A percentile compares a stretch with the other conserved stretches of the same genome.
Conservation (phyloP, 1,139 yeast species). For the Pneumocystis jirovecii region DNA sequence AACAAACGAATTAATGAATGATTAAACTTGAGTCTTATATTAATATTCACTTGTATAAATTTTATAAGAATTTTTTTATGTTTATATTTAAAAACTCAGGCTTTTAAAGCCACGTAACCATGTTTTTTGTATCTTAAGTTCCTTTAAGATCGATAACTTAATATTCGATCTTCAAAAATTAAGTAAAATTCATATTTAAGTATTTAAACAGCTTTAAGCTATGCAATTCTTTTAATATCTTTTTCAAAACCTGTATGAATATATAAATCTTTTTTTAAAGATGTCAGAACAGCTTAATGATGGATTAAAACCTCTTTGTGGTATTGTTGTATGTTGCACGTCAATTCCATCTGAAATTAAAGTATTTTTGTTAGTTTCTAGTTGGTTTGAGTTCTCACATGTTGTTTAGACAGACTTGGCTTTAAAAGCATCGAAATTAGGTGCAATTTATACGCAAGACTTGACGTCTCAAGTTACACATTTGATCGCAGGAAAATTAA, state of each 20-base stretch:
- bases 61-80: background rate
- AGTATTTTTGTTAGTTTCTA: constrained; percentile 13
- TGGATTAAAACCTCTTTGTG: constrained; percentile 17
- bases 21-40: background rate
- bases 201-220: background rate
- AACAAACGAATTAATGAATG: background rate
- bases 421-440: constrained; percentile 29
- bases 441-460: constrained; percentile 47
- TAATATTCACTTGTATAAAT: background rate
- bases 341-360: constrained; percentile 19
- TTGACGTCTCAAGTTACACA: constrained; percentile 54
- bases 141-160: too few species aligned
- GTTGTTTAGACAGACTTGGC: constrained; percentile 6
- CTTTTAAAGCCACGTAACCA: background rate
- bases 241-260: background rate
- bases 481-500: constrained; percentile 50
- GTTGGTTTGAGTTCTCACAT: background rate
- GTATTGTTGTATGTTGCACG: constrained; percentile 23
- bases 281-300: background rate
- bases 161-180: too few species aligned
- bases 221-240: background rate
- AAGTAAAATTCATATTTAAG: background rate
- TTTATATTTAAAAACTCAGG: background rate
- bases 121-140: background rate
- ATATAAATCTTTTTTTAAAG: background rate